Evolutionary conservation across 2,329 filamentous ascomycete genomes (phyloP).

Genomic region (Colletotrichum gigasporum): DNA sequence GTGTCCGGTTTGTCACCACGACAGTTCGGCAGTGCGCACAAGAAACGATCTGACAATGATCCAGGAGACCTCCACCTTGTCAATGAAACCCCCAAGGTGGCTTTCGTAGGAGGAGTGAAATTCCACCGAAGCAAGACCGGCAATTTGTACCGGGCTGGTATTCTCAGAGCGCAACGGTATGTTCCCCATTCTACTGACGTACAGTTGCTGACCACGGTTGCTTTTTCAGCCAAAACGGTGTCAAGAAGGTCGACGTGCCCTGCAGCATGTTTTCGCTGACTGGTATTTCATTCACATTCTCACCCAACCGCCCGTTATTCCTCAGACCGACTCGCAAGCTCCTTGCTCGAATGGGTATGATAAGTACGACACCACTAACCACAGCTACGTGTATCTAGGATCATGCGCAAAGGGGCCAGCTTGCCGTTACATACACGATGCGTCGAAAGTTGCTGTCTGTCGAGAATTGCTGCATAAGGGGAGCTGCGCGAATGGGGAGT

Average conservation of each 20-base stretch:
- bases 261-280: conserved; percentile 79
- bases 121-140: conserved; percentile 90
- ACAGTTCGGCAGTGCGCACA: conserved; percentile 35
- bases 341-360: conserved; percentile 35
- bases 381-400: conserved; percentile 63
- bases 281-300: conserved; percentile 65
- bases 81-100: conserved; percentile 77
- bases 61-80: conserved; percentile 68
- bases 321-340: background rate
- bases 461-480: conserved; percentile 85
- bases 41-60: conserved; percentile 33
- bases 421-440: conserved; percentile 87
- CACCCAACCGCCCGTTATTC: conserved; percentile 38
- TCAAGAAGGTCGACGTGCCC: conserved; percentile 76
- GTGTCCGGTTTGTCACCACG: conserved; percentile 68
- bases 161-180: conserved; percentile 81
- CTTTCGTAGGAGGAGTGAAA: conserved; percentile 77
- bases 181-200: conserved; percentile 43
- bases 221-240: conserved; percentile 55
- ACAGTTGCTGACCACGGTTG: conserved; percentile 48
- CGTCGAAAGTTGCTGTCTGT: conserved; percentile 88
- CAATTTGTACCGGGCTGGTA: conserved; percentile 81
- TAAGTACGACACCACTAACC: conserved; percentile 59
- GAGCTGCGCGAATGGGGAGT: conserved; percentile 78
- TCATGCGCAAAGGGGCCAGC: conserved; percentile 82